Base-by-base conservation (phyloP, 805 yeast genomes). In the Zygoascus biomembranicola region DNA sequence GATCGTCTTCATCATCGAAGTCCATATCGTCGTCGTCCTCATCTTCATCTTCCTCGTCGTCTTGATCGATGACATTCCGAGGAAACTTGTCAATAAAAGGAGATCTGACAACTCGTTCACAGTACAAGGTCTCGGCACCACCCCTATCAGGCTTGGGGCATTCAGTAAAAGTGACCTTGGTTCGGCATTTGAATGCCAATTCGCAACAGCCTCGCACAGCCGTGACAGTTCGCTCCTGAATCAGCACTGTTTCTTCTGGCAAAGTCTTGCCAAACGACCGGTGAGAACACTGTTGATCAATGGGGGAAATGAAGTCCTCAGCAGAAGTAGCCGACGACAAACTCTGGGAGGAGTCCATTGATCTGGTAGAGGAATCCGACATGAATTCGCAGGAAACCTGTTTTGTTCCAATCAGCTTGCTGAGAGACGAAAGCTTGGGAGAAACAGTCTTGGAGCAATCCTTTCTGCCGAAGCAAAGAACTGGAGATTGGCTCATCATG, bases 11-110 rank as follows among this genome's bases (percentile, higher is more conserved):
- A 31, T 45, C 53, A 14, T 54, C 57, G n/a, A 47, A 51, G 28
- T 52, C 59, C 32, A 48, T 32, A 19, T 57, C 52, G 23, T 50
- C 52, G 18, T 58, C 55, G 31, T 54, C 51, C 32, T 58, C 56
- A 19, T 57, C 57, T 32, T 58, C 55, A 18, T 50, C 57, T n/a
- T 55, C 56, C 28, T 53, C 54, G 11, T 51, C 57, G 28, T 55
- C 55, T 9, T 49, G 54, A 8, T 23, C 31, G 16, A 45, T 44
- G 14, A 42, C 13, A 31, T 44, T 32, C 20, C 47, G 16, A 14
- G 47, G 49, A 43, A 39, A 46, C 42, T 46, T 46, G 41, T 46
- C 49, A n/a, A 46, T 32, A 32, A 32, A 46, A n/a, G 49, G 49
- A 14, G 49, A 46, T 16, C 42, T 28, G 26, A 16, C 32, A 5